A percentile compares a stretch with the other conserved stretches of the same genome.
Evolutionary conservation across 148 eudicot genomes (phyloP).

Genomic region (Tetragonia tetragonoides): DNA sequence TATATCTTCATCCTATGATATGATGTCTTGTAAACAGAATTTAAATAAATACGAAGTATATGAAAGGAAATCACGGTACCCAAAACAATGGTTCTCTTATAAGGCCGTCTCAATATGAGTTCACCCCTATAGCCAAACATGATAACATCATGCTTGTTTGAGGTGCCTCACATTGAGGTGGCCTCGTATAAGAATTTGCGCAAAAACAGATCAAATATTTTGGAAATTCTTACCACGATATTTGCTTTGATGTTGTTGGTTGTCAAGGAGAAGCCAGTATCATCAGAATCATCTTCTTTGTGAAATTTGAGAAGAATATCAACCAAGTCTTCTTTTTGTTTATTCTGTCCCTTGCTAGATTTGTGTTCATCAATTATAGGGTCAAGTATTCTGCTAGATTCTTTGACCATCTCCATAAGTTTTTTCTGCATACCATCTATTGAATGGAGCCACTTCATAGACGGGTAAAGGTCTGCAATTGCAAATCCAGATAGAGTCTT

Average conservation of each 20-base stretch:
- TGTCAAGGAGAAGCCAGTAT: slow-evolving; percentile 11
- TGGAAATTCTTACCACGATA: not conserved
- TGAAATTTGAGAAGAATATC: slow-evolving; percentile 12
- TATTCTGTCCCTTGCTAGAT: not conserved
- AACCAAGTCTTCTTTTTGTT: slow-evolving; percentile 5
- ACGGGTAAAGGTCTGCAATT: slow-evolving; percentile 22
- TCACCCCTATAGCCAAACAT: too few relatives aligned
- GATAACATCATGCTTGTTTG: too few relatives aligned
- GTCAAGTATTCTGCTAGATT: slow-evolving; percentile 7
- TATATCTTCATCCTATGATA: too few relatives aligned
- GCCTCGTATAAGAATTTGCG: too few relatives aligned
- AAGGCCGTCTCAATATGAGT: too few relatives aligned
- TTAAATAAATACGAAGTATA: too few relatives aligned
- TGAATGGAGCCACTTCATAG: slow-evolving; percentile 2
- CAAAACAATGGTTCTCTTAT: too few relatives aligned
- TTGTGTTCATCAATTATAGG: slow-evolving; percentile 22
- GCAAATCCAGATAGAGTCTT: slow-evolving; percentile 6
- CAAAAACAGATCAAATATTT: not conserved
- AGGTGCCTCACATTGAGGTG: too few relatives aligned
- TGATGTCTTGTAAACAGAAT: too few relatives aligned
- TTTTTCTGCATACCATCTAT: slow-evolving; percentile 1
- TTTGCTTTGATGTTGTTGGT: slow-evolving; percentile 11
- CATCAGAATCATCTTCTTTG: not conserved
- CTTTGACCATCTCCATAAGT: not conserved
- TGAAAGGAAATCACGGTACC: too few relatives aligned